These are phyloP conservation scores for Plasmopara halstedii DNA, from an alignment of 352 stramenopile genomes.

Conservation along the genomic window DNA sequence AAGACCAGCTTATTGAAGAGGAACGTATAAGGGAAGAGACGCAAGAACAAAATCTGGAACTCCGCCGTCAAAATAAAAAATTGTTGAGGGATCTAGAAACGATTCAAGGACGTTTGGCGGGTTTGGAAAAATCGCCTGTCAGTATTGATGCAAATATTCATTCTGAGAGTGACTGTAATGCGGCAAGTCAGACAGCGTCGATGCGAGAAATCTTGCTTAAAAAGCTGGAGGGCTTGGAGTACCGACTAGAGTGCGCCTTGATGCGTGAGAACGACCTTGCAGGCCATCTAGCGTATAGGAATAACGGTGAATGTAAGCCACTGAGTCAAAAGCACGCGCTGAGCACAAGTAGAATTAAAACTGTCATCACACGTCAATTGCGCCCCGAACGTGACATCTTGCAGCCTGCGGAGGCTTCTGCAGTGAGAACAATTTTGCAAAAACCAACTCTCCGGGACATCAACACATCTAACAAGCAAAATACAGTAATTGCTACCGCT, in stretches of 20 bases:
- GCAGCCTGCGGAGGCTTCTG: too few relatives aligned
- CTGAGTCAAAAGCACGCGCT: conserved; percentile 33
- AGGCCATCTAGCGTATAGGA: conserved; percentile 19
- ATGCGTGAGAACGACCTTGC: conserved; percentile 72
- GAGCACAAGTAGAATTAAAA: conserved; percentile 61
- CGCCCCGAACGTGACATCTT: conserved; percentile 13
- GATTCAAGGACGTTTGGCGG: conserved; percentile 22
- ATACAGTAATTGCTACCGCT: neutral
- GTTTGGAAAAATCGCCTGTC: conserved; percentile 8
- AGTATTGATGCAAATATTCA: conserved; percentile 2
- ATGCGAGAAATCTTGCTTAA: conserved; percentile 35
- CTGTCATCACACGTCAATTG: conserved; percentile 35
- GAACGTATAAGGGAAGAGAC: conserved; percentile 58
- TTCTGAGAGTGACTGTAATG: conserved; percentile 7
- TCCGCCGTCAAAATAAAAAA: conserved; percentile 68
- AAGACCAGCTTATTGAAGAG: conserved; percentile 74
- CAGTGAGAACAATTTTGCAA: too few relatives aligned
- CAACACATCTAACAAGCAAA: neutral
- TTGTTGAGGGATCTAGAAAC: conserved; percentile 52
- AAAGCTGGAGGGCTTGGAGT: conserved; percentile 35
- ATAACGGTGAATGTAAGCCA: conserved; percentile 5
- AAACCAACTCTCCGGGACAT: neutral
- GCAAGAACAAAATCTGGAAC: conserved; percentile 69
- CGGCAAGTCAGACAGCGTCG: conserved; percentile 3
- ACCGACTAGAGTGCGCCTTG: conserved; percentile 42